Conservation (phyloP, 768 basidiomycete genomes). For the Suillus discolor region DNA sequence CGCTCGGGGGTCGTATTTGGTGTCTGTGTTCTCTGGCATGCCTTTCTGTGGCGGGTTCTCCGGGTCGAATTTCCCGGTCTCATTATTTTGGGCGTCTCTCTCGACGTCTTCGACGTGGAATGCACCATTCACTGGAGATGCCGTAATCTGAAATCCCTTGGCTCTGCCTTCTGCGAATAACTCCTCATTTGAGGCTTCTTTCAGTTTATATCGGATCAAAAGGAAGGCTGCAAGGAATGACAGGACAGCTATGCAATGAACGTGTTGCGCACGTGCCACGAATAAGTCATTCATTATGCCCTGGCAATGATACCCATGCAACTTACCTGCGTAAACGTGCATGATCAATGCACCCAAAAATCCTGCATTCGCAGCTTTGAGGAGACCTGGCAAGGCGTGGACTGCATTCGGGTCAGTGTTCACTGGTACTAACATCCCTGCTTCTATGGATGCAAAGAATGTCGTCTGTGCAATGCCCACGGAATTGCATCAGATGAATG, state of each 20-base stretch:
- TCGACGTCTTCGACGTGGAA: slow-evolving; percentile 17
- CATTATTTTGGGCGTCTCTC: slow-evolving; percentile 2
- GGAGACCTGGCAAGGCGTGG: slow-evolving; percentile 5
- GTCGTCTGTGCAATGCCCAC: slow-evolving; percentile 46
- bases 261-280: neutral
- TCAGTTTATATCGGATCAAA: slow-evolving; percentile 55
- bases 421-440: slow-evolving; percentile 46
- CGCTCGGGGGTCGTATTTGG: neutral
- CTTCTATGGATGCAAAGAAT: slow-evolving; percentile 63
- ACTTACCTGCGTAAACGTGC: slow-evolving; percentile 53
- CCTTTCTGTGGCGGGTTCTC: neutral
- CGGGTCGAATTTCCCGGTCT: neutral
- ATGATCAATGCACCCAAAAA: slow-evolving; percentile 56
- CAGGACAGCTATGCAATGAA: slow-evolving; percentile 33
- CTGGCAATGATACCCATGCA: slow-evolving; percentile 21
- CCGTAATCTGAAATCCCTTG: slow-evolving; percentile 15
- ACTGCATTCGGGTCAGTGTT: slow-evolving; percentile 32
- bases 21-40: neutral
- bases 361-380: slow-evolving; percentile 45
- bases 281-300: slow-evolving; percentile 15
- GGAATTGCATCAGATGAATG: neutral
- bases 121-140: slow-evolving; percentile 23
- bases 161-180: slow-evolving; percentile 34
- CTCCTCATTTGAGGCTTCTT: slow-evolving; percentile 53
- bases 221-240: slow-evolving; percentile 61